Conservation (phyloP, 2,329 filamentous ascomycete species). For the Alternaria solani region DNA sequence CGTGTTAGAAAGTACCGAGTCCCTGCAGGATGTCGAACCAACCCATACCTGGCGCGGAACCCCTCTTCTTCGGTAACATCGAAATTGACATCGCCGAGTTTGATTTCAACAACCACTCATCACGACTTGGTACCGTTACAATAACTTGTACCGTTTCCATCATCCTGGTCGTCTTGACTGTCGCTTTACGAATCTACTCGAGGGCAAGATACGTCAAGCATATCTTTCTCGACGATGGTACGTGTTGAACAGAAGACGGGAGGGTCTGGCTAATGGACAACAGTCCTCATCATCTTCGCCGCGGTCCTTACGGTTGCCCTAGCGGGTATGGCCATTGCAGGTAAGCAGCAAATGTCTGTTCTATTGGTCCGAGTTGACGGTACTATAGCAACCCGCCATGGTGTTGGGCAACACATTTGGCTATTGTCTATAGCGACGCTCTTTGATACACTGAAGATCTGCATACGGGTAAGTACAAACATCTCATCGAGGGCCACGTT, state of each 20-base stretch:
- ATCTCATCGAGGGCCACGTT: background rate
- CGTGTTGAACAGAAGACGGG: background rate
- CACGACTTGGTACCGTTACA: constrained; percentile 21
- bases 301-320: constrained; percentile 35
- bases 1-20: background rate
- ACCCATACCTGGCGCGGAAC: background rate
- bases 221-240: constrained; percentile 39
- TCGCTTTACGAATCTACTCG: constrained; percentile 34
- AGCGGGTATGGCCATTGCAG: constrained; percentile 32
- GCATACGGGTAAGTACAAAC: constrained; percentile 28
- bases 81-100: constrained; percentile 32
- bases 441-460: constrained; percentile 25
- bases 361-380: background rate
- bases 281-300: constrained; percentile 38
- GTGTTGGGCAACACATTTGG: constrained; percentile 37
- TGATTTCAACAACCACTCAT: constrained; percentile 30
- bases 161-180: constrained; percentile 27
- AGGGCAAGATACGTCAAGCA: constrained; percentile 27
- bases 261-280: background rate
- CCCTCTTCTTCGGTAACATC: constrained; percentile 19
- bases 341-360: constrained; percentile 17
- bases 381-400: constrained; percentile 26
- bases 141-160: constrained; percentile 32
- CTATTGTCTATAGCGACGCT: constrained; percentile 20
- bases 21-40: constrained; percentile 6